Evolutionary conservation across 2,329 filamentous ascomycete species (phyloP).

Genomic region (Pseudogymnoascus verrucosus): DNA sequence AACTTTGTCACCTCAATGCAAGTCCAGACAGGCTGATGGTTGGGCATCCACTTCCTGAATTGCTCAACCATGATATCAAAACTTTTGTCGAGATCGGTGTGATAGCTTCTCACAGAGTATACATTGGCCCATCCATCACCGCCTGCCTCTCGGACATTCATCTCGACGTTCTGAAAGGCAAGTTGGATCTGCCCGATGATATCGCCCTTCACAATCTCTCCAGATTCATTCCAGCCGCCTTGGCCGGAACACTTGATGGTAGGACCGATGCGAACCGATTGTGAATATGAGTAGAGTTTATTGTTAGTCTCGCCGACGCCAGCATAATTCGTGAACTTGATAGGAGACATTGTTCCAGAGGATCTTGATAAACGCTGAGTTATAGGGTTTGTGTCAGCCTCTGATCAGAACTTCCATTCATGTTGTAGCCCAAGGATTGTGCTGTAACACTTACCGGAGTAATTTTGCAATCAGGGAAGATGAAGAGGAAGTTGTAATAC

Average conservation of each 20-base stretch:
- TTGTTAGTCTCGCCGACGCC: not conserved
- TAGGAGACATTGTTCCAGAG: not conserved
- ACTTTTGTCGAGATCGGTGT: constrained; percentile 15
- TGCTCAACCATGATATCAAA: constrained; percentile 17
- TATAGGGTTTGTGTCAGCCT: too few species aligned
- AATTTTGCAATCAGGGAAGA: too few species aligned
- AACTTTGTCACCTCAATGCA: constrained; percentile 18
- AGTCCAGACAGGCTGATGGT: constrained; percentile 20
- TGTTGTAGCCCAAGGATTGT: too few species aligned
- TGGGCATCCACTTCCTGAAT: constrained; percentile 17
- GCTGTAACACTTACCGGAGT: too few species aligned
- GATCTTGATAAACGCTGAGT: too few species aligned
- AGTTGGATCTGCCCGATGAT: constrained; percentile 14
- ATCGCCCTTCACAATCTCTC: constrained; percentile 12
- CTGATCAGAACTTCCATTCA: too few species aligned
- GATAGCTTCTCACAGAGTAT: constrained; percentile 18
- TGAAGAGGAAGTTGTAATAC: too few species aligned
- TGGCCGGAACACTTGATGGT: constrained; percentile 22
- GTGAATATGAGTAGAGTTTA: constrained; percentile 16
- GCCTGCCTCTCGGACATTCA: constrained; percentile 8
- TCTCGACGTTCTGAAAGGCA: constrained; percentile 20
- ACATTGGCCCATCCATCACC: constrained; percentile 13
- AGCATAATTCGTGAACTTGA: not conserved
- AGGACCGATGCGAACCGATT: constrained; percentile 20
- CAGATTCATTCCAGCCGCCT: constrained; percentile 20